These are phyloP conservation scores for Cubamyces sp. DNA, from an alignment of 768 basidiomycete species.

Conservation along the genomic window DNA sequence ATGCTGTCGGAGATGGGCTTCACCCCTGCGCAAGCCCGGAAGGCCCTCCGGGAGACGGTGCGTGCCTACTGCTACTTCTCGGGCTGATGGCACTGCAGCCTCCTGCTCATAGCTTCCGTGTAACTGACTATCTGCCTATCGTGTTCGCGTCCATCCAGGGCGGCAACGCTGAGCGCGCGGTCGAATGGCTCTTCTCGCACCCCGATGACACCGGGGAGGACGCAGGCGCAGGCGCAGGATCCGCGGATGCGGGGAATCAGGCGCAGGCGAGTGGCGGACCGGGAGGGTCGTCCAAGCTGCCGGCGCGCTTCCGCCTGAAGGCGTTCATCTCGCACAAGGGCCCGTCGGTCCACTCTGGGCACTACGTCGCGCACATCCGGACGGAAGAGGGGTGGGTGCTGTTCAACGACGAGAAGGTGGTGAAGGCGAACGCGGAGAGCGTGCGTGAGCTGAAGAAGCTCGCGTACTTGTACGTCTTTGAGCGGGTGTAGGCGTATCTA, in stretches of 20 bases:
- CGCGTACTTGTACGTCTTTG: constrained; percentile 95
- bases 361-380: constrained; percentile 85
- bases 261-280: constrained; percentile 32
- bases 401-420: constrained; percentile 97
- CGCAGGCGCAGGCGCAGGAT: constrained; percentile 32
- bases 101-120: too few relatives aligned
- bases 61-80: constrained; percentile 33
- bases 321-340: constrained; percentile 99
- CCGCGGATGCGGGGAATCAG: constrained; percentile 30
- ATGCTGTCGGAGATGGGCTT: constrained; percentile 95
- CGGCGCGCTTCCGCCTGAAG: constrained; percentile 80
- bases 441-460: constrained; percentile 79
- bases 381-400: constrained; percentile 74
- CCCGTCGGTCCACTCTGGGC: constrained; percentile 91
- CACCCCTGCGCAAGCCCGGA: constrained; percentile 76
- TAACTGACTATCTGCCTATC: neutral
- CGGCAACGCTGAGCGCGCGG: constrained; percentile 80
- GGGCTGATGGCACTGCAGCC: neutral
- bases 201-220: constrained; percentile 84
- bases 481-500: constrained; percentile 43
- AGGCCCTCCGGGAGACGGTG: constrained; percentile 87
- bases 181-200: constrained; percentile 96
- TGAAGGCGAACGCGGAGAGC: constrained; percentile 82
- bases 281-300: constrained; percentile 62
- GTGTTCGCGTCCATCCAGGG: constrained; percentile 43